phyloP scores from a whole-genome alignment of 108 stramenopile genomes.

The Cylindrotheca fusiformis region DNA sequence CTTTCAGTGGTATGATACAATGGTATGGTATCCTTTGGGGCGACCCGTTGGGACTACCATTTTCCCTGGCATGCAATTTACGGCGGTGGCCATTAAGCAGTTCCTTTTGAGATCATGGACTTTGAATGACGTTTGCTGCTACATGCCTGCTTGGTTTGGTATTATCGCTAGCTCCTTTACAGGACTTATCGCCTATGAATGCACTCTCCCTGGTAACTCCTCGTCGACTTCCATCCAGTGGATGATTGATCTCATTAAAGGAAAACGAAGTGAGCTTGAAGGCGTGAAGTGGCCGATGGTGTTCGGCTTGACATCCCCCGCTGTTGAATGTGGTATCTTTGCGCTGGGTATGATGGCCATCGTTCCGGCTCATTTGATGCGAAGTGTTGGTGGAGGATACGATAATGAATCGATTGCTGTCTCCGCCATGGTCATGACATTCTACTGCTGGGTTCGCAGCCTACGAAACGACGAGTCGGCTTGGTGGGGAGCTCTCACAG shows the following conservation, averaged over 20 bases:
- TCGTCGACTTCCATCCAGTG: slow-evolving; percentile 43
- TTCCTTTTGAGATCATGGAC: slow-evolving; percentile 56
- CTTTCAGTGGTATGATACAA: slow-evolving; percentile 88
- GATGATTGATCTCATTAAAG: slow-evolving; percentile 38
- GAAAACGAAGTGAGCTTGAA: slow-evolving; percentile 15
- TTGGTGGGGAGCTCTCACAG: slow-evolving; percentile 63
- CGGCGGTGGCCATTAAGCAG: slow-evolving; percentile 84
- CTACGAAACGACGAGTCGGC: slow-evolving; percentile 53
- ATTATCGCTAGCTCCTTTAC: slow-evolving; percentile 66
- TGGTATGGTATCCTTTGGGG: slow-evolving; percentile 96
- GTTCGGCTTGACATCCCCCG: slow-evolving; percentile 41
- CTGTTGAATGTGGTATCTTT: slow-evolving; percentile 73
- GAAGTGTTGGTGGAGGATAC: slow-evolving; percentile 97
- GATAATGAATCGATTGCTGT: slow-evolving; percentile 97
- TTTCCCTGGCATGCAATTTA: slow-evolving; percentile 98
- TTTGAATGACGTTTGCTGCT: slow-evolving; percentile 89
- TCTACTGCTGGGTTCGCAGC: slow-evolving; percentile 92
- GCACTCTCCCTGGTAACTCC: slow-evolving; percentile 57
- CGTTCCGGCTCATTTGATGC: slow-evolving; percentile 94
- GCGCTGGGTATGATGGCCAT: slow-evolving; percentile 92
- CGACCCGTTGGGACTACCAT: slow-evolving; percentile 97
- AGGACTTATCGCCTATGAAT: slow-evolving; percentile 78
- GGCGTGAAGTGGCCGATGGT: slow-evolving; percentile 2
- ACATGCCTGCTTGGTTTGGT: slow-evolving; percentile 92
- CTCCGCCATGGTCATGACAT: slow-evolving; percentile 90